These are phyloP conservation scores for Akebia trifoliata DNA, from an alignment of 164 flowering plant genomes.

Conservation along the genomic window DNA sequence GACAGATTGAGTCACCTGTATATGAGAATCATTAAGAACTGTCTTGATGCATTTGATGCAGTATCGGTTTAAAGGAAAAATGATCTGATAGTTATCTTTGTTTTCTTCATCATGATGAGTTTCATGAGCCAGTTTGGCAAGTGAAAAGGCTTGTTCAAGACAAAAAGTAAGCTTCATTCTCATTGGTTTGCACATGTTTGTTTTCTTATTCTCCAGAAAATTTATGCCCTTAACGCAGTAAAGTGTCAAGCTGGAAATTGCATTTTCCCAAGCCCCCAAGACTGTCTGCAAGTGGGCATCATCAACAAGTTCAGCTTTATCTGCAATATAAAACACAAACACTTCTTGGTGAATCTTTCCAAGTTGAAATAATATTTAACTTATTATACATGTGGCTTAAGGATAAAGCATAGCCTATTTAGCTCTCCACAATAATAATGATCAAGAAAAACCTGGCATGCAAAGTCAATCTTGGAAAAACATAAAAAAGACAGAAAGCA, in stretches of 20 bases:
- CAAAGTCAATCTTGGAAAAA: too few relatives aligned
- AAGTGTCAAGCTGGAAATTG: slow-evolving; percentile 30
- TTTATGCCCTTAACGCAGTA: slow-evolving; percentile 51
- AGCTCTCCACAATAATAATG: background rate
- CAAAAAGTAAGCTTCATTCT: slow-evolving; percentile 62
- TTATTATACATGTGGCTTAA: too few relatives aligned
- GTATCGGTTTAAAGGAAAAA: slow-evolving; percentile 27
- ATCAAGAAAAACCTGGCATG: too few relatives aligned
- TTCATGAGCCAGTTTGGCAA: slow-evolving; percentile 49
- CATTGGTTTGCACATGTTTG: slow-evolving; percentile 32
- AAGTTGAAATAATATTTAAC: background rate
- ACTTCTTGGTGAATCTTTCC: background rate
- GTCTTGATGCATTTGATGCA: slow-evolving; percentile 35
- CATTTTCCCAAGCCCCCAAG: slow-evolving; percentile 46
- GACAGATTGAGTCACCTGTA: slow-evolving; percentile 41
- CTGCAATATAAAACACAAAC: slow-evolving; percentile 35
- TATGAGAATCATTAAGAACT: slow-evolving; percentile 42
- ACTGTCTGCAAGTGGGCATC: slow-evolving; percentile 37
- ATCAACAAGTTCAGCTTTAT: slow-evolving; percentile 25
- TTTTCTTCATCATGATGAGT: slow-evolving; percentile 23
- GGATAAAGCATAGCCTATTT: background rate
- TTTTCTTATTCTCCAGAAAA: slow-evolving; percentile 37
- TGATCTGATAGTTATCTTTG: slow-evolving; percentile 16
- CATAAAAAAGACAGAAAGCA: too few relatives aligned
- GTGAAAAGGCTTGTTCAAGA: slow-evolving; percentile 48